Percentiles rank a stretch among this genome's conserved stretches.
Evolutionary conservation across 2,329 filamentous ascomycete species (phyloP).

Genomic region (Ophiobolus disseminans): DNA sequence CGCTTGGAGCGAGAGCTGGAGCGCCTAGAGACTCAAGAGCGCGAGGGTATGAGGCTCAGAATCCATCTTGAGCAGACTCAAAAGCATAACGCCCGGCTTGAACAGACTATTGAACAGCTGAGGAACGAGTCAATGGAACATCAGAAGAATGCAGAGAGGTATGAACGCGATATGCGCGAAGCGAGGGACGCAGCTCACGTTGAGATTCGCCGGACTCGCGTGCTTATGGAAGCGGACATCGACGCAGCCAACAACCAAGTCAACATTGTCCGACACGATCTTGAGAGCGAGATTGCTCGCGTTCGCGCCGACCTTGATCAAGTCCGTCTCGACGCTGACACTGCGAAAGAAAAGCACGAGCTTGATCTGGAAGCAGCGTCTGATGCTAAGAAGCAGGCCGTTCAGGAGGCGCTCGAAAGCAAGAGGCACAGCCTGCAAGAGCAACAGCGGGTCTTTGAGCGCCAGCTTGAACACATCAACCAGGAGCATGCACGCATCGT

Average conservation of each 20-base stretch:
- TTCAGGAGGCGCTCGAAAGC: slow-evolving; percentile 61
- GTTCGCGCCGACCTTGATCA: slow-evolving; percentile 79
- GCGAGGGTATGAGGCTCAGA: slow-evolving; percentile 78
- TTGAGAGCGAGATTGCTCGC: slow-evolving; percentile 79
- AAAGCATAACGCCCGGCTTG: slow-evolving; percentile 69
- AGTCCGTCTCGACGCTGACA: slow-evolving; percentile 79
- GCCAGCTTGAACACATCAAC: slow-evolving; percentile 53
- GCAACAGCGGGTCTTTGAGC: slow-evolving; percentile 51
- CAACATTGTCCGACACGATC: slow-evolving; percentile 79
- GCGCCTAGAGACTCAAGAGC: slow-evolving; percentile 64
- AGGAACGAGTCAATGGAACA: slow-evolving; percentile 74
- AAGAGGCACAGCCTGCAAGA: slow-evolving; percentile 64
- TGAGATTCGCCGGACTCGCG: slow-evolving; percentile 81
- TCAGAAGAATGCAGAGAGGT: slow-evolving; percentile 71
- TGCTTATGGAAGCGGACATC: slow-evolving; percentile 80
- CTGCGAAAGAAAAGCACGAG: slow-evolving; percentile 79
- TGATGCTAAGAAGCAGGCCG: slow-evolving; percentile 67
- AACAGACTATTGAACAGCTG: slow-evolving; percentile 60
- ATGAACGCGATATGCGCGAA: slow-evolving; percentile 83
- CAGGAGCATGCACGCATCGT: slow-evolving; percentile 69
- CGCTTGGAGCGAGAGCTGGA: slow-evolving; percentile 57
- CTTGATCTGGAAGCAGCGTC: slow-evolving; percentile 84
- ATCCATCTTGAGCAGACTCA: slow-evolving; percentile 71
- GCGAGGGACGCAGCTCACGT: slow-evolving; percentile 78
- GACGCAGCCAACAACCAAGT: slow-evolving; percentile 85